These are phyloP conservation scores for Martiniozyma asiatica DNA, from an alignment of 1,139 yeast species.

Conservation along the genomic window DNA sequence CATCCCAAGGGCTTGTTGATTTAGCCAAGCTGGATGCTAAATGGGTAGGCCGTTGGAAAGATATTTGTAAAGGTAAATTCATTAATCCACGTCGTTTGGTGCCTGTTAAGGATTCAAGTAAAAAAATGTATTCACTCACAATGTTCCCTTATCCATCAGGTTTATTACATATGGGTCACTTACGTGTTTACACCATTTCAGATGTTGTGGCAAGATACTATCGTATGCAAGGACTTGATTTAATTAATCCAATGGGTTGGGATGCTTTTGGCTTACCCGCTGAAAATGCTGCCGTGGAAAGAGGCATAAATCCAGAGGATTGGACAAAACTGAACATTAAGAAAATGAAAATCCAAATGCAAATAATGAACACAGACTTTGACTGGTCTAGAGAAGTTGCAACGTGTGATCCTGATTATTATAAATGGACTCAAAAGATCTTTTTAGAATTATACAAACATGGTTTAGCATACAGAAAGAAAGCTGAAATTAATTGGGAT, in stretches of 20 bases:
- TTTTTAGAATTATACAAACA: constrained; percentile 60
- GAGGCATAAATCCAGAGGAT: constrained; percentile 61
- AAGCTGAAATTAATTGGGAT: constrained; percentile 94
- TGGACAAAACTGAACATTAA: constrained; percentile 76
- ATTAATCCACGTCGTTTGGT: constrained; percentile 34
- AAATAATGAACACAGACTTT: constrained; percentile 67
- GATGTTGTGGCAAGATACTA: constrained; percentile 75
- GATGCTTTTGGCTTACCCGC: constrained; percentile 98
- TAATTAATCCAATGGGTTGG: constrained; percentile 98
- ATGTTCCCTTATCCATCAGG: constrained; percentile 99
- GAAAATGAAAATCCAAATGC: constrained; percentile 78
- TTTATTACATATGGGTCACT: constrained; percentile 81
- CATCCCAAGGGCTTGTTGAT: constrained; percentile 11
- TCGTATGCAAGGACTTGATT: constrained; percentile 62
- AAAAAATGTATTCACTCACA: constrained; percentile 56
- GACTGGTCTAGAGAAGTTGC: constrained; percentile 89
- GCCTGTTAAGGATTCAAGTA: constrained; percentile 12
- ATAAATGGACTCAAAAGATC: constrained; percentile 84
- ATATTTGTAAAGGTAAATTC: constrained; percentile 27
- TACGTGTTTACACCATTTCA: constrained; percentile 82
- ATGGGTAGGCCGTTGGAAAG: constrained; percentile 43
- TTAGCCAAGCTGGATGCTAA: constrained; percentile 30
- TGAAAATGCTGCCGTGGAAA: constrained; percentile 91
- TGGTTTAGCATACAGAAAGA: constrained; percentile 74
- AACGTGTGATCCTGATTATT: constrained; percentile 83